Evolutionary conservation across 371 early-diverging fungal species (phyloP).

Genomic region (Dinochytrium kinnereticum): DNA sequence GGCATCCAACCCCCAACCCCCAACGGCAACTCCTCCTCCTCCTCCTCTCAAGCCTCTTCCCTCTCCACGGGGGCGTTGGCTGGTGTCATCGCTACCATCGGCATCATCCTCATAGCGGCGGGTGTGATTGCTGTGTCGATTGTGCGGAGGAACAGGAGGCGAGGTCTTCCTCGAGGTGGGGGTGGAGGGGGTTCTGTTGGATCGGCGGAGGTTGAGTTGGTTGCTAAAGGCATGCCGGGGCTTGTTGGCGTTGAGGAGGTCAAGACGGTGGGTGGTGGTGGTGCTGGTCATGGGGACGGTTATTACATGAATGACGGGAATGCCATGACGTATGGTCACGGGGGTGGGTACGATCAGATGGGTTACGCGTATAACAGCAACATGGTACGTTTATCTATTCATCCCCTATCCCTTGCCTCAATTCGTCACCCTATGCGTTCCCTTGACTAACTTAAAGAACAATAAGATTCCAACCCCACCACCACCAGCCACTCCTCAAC

Average conservation of each 20-base stretch:
- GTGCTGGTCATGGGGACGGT: too few species aligned
- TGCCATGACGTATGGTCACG: too few species aligned
- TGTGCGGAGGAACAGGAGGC: not conserved
- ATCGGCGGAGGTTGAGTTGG: not conserved
- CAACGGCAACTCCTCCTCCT: not conserved
- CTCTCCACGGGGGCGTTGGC: not conserved
- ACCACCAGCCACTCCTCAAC: not conserved
- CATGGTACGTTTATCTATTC: too few species aligned
- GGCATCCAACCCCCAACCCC: not conserved
- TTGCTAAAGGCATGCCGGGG: not conserved
- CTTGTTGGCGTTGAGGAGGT: not conserved
- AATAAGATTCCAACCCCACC: not conserved
- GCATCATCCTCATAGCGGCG: not conserved
- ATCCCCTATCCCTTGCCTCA: not conserved
- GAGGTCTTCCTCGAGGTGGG: too few species aligned
- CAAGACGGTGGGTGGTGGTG: not conserved
- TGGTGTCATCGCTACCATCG: not conserved
- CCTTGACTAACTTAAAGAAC: too few species aligned
- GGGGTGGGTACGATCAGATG: too few species aligned
- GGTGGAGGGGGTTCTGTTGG: too few species aligned
- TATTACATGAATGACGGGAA: too few species aligned
- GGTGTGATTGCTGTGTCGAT: not conserved
- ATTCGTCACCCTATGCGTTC: not conserved
- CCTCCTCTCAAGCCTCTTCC: constrained; percentile 6
- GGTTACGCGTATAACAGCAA: too few species aligned